Percentiles rank a stretch among this genome's conserved stretches.
phyloP scores from a whole-genome alignment of 2,329 filamentous ascomycete genomes.

The Sporothrix schenckii region DNA sequence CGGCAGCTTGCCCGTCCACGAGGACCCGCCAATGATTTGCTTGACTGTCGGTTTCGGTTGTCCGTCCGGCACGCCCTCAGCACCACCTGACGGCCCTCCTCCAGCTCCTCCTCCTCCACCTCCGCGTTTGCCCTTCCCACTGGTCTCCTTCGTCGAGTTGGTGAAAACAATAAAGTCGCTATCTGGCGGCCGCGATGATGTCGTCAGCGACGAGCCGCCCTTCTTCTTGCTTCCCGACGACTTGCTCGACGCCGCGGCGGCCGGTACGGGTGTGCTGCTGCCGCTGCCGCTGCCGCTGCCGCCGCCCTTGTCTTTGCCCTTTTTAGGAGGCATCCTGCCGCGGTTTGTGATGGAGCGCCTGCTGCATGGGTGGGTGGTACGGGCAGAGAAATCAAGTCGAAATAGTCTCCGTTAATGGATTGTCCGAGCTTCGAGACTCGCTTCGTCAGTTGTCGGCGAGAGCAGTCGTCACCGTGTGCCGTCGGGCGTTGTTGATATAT shows the following conservation, averaged over 20 bases:
- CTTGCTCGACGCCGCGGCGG: slow-evolving; percentile 22
- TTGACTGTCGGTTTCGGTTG: slow-evolving; percentile 66
- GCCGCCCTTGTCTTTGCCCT: slow-evolving; percentile 29
- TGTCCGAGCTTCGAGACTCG: neutral
- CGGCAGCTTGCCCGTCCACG: slow-evolving; percentile 96
- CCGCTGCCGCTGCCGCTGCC: slow-evolving; percentile 30
- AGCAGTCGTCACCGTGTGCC: neutral
- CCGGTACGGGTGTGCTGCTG: slow-evolving; percentile 28
- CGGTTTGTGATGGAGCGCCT: slow-evolving; percentile 15
- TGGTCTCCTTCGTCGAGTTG: slow-evolving; percentile 59
- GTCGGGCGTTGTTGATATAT: neutral
- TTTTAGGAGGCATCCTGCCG: slow-evolving; percentile 34
- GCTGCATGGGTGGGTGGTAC: slow-evolving; percentile 2
- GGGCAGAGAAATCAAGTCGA: too few species aligned
- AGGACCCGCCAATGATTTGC: slow-evolving; percentile 88
- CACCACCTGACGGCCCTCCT: neutral
- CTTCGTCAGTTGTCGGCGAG: neutral
- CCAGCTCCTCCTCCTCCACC: slow-evolving; percentile 9
- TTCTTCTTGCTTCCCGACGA: slow-evolving; percentile 32
- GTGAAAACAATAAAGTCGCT: slow-evolving; percentile 60
- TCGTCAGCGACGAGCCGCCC: neutral
- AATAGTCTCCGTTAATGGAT: neutral
- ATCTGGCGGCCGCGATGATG: slow-evolving; percentile 45
- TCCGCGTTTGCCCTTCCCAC: slow-evolving; percentile 46
- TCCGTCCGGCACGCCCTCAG: slow-evolving; percentile 43